A percentile compares a stretch with the other conserved stretches of the same genome.
phyloP scores from a whole-genome alignment of 768 basidiomycete genomes.

The Lactarius sanguifluus region DNA sequence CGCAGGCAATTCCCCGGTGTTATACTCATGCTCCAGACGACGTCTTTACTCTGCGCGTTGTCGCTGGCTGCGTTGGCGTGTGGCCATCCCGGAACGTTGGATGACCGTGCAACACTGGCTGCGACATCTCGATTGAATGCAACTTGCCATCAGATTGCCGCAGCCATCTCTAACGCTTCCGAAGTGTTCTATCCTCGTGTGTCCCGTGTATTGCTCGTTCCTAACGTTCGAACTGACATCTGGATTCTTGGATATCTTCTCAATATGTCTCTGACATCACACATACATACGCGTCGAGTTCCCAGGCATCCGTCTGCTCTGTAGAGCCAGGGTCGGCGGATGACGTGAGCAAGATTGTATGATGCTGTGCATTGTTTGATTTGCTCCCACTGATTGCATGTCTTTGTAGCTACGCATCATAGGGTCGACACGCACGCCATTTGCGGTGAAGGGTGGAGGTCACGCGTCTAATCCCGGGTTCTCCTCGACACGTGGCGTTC shows the following conservation, averaged over 20 bases:
- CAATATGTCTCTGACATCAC: background rate
- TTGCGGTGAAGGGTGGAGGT: slow-evolving; percentile 31
- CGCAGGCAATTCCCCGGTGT: background rate
- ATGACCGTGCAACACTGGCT: background rate
- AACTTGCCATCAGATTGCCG: background rate
- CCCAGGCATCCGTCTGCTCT: slow-evolving; percentile 18
- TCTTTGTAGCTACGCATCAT: background rate
- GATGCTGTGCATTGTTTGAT: background rate
- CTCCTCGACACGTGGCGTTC: slow-evolving; percentile 29
- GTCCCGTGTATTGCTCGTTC: background rate
- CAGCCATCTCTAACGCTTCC: background rate
- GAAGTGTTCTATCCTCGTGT: background rate
- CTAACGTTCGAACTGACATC: background rate
- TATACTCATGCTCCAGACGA: background rate
- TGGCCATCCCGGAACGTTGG: background rate
- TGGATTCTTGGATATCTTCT: background rate
- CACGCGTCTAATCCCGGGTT: slow-evolving; percentile 31
- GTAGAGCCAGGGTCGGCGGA: slow-evolving; percentile 28
- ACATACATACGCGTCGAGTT: slow-evolving; percentile 7
- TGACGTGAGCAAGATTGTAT: slow-evolving; percentile 25
- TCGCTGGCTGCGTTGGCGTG: background rate
- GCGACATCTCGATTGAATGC: background rate
- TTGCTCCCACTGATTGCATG: background rate
- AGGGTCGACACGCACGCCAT: background rate
- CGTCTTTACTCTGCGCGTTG: background rate